phyloP scores from a whole-genome alignment of 2,329 filamentous ascomycete species.

The Tolypocladium sp. region DNA sequence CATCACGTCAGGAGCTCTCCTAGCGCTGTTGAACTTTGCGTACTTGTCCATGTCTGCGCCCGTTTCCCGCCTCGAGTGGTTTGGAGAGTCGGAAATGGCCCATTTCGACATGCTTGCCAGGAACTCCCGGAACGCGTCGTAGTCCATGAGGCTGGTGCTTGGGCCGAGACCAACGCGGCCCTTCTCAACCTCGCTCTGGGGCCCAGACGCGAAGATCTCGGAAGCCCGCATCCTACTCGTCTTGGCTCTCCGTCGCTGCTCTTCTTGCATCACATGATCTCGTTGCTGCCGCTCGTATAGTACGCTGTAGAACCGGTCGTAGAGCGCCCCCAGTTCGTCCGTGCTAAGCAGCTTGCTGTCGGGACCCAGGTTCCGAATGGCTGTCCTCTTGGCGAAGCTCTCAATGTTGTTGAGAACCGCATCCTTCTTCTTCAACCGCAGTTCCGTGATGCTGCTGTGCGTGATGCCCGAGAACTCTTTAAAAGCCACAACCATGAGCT shows the following conservation, averaged over 20 bases:
- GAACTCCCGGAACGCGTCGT: slow-evolving; percentile 91
- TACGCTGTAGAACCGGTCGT: slow-evolving; percentile 88
- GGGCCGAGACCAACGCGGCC: slow-evolving; percentile 82
- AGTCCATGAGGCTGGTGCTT: slow-evolving; percentile 92
- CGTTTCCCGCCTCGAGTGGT: slow-evolving; percentile 40
- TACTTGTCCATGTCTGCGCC: slow-evolving; percentile 43
- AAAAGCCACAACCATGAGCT: slow-evolving; percentile 98
- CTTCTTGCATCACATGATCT: slow-evolving; percentile 66
- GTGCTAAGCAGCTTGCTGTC: slow-evolving; percentile 85
- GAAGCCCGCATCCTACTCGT: slow-evolving; percentile 37
- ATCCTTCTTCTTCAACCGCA: slow-evolving; percentile 87
- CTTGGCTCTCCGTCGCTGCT: slow-evolving; percentile 57
- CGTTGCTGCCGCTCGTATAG: slow-evolving; percentile 88
- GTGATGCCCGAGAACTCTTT: slow-evolving; percentile 97
- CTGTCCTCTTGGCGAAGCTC: slow-evolving; percentile 92
- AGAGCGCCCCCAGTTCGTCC: slow-evolving; percentile 81
- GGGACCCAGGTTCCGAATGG: slow-evolving; percentile 87
- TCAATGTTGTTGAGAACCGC: slow-evolving; percentile 93
- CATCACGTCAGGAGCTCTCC: slow-evolving; percentile 31
- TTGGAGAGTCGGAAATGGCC: slow-evolving; percentile 82
- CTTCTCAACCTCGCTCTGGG: slow-evolving; percentile 56
- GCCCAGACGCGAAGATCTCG: slow-evolving; percentile 24
- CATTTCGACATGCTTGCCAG: slow-evolving; percentile 82
- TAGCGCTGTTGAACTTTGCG: slow-evolving; percentile 51
- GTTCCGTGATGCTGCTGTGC: slow-evolving; percentile 81